Evolutionary conservation across 495 filamentous ascomycete genomes (phyloP).

Genomic region (Cercophora newfieldiana): DNA sequence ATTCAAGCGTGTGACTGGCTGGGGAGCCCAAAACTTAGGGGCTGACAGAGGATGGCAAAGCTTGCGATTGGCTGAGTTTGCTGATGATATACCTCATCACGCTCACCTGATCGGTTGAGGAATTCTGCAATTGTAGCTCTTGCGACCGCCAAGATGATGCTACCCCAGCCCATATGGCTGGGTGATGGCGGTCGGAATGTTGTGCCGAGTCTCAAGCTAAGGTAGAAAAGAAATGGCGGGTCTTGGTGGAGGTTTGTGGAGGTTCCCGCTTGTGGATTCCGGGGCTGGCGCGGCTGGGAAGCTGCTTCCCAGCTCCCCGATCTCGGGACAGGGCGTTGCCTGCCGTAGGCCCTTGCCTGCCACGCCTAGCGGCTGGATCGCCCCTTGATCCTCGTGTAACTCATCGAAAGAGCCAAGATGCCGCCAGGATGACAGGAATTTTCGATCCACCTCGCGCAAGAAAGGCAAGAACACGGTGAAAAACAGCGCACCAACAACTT

Average conservation of each 20-base stretch:
- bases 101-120: no score
- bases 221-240: background rate
- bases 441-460: slow-evolving; percentile 5
- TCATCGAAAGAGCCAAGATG: no score
- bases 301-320: background rate
- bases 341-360: background rate
- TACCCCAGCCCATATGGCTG: no score
- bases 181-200: no score
- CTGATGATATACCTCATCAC: background rate
- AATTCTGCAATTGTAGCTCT: no score
- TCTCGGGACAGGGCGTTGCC: background rate
- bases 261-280: background rate
- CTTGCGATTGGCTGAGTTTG: background rate
- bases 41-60: background rate
- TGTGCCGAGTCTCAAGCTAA: background rate
- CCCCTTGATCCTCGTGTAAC: background rate
- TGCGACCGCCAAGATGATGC: no score
- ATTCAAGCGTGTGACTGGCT: background rate
- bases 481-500: background rate
- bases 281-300: background rate
- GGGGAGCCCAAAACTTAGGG: background rate
- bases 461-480: background rate
- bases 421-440: no score
- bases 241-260: background rate
- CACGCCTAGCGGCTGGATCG: background rate